Evolutionary conservation across 73 alveolate genomes (phyloP), one percentile per base, ranked within the genome.

Genomic region (Paramecium primaurelia): DNA sequence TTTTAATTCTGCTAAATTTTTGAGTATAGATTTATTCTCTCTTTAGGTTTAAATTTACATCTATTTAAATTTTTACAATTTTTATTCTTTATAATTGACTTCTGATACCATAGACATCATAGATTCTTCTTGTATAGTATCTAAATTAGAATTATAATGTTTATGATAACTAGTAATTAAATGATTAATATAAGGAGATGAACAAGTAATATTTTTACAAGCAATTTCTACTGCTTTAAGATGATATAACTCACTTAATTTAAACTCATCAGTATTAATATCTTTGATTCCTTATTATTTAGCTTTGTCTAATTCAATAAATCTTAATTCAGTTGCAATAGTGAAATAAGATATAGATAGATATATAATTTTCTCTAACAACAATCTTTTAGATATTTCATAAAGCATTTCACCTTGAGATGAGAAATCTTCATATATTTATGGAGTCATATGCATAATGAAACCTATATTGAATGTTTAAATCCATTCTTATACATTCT

Each of bases 241-340:
- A 71, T 89, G 94, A 71, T 69, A 89, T 4, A 89, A 32, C 26
- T 89, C 80, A 28, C 94, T 89, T 40, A 71, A 51, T 71, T 89
- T 89, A 83, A 89, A 89, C 77, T 83, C 94, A 4, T 89, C 94
- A 14, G 94, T 69, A 40, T 89, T 42, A 26, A 89, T 89, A 32
- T 89, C 88, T 40, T 68, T 38, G 8, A 71, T 51, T 40, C 92
- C 59, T 71, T 22, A 58, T 64, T 40, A 11, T 58, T 89, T 89
- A 71, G 73, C 88, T 38, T 83, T 89, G 26, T 89, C 94, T 10
- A 89, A 38, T 26, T 89, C 94, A 14, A 89, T 42, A 14, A 89
- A 89, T 44, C 94, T 89, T 38, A 89, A 49, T 89, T 89, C 94
- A 22, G 94, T 89, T 26, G 94, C 94, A 8, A 89, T 89, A 1